phyloP scores from a whole-genome alignment of 2,329 filamentous ascomycete species.

The Tolypocladium sp. region DNA sequence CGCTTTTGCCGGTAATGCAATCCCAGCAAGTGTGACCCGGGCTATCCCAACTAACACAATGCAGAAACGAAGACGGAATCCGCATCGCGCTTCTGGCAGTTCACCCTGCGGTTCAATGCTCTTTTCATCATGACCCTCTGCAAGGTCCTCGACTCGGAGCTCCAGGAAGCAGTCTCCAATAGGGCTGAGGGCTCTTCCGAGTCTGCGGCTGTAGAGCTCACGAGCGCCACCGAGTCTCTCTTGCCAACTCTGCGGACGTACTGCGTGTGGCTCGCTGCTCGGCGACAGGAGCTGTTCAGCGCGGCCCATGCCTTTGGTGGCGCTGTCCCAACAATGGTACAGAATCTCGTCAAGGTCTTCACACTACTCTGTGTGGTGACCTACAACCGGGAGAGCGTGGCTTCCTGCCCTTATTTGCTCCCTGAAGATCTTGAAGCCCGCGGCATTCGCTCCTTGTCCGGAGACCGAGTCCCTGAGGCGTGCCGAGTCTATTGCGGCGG shows the following conservation, averaged over 20 bases:
- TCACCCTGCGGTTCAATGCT: constrained; percentile 68
- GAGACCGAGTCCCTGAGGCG: constrained; percentile 24
- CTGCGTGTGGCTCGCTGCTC: constrained; percentile 42
- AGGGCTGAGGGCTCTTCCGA: constrained; percentile 11
- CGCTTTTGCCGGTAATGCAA: constrained; percentile 22
- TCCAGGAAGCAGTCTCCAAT: constrained; percentile 29
- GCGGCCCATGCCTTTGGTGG: constrained; percentile 35
- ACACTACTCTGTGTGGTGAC: constrained; percentile 37
- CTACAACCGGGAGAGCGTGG: constrained; percentile 27
- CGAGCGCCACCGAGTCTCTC: constrained; percentile 29
- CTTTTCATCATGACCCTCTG: constrained; percentile 67
- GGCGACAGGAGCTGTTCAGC: constrained; percentile 34
- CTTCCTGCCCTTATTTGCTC: constrained; percentile 38
- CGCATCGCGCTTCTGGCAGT: constrained; percentile 44
- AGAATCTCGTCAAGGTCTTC: constrained; percentile 34
- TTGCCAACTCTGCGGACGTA: constrained; percentile 44
- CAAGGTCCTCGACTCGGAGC: constrained; percentile 59
- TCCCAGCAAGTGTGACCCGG: too few species aligned
- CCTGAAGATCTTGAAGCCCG: constrained; percentile 39
- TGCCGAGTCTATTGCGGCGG: constrained; percentile 29
- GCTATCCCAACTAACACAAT: constrained; percentile 5
- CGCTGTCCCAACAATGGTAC: constrained; percentile 36
- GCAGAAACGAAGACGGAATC: constrained; percentile 36
- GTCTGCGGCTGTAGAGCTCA: constrained; percentile 19
- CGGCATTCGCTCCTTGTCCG: constrained; percentile 33